phyloP scores from a whole-genome alignment of 331 rosid species.

The Quercus lobata region DNA sequence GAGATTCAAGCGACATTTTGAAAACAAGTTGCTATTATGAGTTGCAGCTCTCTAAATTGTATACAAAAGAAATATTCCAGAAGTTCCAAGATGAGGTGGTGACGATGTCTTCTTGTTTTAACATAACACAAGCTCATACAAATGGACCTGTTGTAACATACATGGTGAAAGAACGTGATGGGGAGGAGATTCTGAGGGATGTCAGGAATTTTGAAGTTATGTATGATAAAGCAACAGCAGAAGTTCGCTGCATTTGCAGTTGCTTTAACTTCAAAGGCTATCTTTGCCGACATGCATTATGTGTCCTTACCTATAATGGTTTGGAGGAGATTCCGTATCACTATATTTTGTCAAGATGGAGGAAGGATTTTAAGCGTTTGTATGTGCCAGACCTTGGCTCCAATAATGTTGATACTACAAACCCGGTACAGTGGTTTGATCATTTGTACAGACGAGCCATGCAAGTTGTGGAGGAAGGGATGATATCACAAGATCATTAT shows the following conservation, averaged over 20 bases:
- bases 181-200: constrained; percentile 45
- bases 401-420: constrained; percentile 65
- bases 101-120: constrained; percentile 71
- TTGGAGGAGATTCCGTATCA: constrained; percentile 83
- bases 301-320: constrained; percentile 71
- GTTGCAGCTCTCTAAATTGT: constrained; percentile 78
- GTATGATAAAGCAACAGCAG: constrained; percentile 72
- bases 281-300: constrained; percentile 85
- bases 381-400: constrained; percentile 67
- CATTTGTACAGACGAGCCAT: constrained; percentile 88
- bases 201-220: constrained; percentile 60
- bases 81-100: constrained; percentile 83
- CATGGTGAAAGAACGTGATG: constrained; percentile 61
- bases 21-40: constrained; percentile 69
- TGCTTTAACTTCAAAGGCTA: constrained; percentile 92
- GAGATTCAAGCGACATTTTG: constrained; percentile 40
- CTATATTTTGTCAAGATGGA: constrained; percentile 81
- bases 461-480: constrained; percentile 90
- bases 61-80: constrained; percentile 61
- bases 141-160: constrained; percentile 57
- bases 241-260: constrained; percentile 74
- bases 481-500: constrained; percentile 81
- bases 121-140: constrained; percentile 57
- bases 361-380: constrained; percentile 78
- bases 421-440: constrained; percentile 95